Base-by-base conservation (phyloP, 2,329 filamentous ascomycete genomes). In the Sporothrix mexicana region DNA sequence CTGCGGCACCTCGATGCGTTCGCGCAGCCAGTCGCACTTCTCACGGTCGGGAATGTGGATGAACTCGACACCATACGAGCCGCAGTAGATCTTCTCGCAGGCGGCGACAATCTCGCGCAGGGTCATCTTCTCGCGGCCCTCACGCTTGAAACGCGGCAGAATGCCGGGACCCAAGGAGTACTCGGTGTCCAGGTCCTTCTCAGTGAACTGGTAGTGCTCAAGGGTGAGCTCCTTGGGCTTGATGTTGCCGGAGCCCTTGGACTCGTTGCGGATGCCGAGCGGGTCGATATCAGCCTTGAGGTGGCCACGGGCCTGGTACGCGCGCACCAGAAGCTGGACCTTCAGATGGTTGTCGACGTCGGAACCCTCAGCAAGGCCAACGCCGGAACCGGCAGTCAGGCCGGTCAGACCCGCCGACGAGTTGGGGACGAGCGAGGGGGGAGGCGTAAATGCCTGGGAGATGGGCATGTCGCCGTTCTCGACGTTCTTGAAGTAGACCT, bases 401-500 rank as follows among this genome's bases (percentile, higher is more conserved):
- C 88, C 88, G 73, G 92, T 91, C 72, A 96, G 90, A 77, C 92
- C 93, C 75, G 93, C 93, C 61, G 91, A 90, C 70, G 94, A 92
- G 77, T 90, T 89, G 72, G 95, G 93, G 69, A 98, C 91, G 77
- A 99, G 90, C 77, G 93, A 97, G 17, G 96, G 96, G 64, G 96
- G 96, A 77, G 96, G 95, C 77, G 94, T 94, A 87, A 99, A 99
- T 78, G 96, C 96, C 84, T 97, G 93, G 76, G 95, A 96, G 81
- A 97, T 94, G 81, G 95, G 95, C 94, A 99, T 98, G 80, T 96
- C 93, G 82, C 96, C 96, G 77, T 90, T 93, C 87, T 99, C 96
- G 93, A 99, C 98, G 85, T 99, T 99, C 85, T 91, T 93, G 89
- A 99, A 99, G 88, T 99, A 99, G 81, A 97, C 91, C 85, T 97